phyloP scores from a whole-genome alignment of 768 basidiomycete genomes.

The Rhizopogon rudus region DNA sequence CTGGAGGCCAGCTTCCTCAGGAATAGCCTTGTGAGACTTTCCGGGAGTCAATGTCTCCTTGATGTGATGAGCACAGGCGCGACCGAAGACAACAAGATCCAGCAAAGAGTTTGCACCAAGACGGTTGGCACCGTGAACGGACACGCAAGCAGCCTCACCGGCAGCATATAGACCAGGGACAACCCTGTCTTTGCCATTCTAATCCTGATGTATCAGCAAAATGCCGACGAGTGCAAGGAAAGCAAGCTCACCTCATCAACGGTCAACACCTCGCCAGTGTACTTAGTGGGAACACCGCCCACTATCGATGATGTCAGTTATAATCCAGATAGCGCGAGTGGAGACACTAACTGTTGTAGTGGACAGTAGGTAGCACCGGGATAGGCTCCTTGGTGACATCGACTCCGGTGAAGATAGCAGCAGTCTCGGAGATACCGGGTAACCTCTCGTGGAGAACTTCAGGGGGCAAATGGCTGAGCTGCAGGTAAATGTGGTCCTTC shows the following conservation, averaged over 20 bases:
- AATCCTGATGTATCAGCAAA: background rate
- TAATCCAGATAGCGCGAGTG: background rate
- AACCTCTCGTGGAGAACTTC: conserved; percentile 95
- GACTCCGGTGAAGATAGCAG: conserved; percentile 97
- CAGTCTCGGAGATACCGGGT: conserved; percentile 99
- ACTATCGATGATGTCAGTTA: conserved; percentile 40
- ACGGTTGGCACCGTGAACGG: conserved; percentile 98
- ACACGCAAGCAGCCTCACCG: conserved; percentile 98
- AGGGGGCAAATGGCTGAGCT: conserved; percentile 94
- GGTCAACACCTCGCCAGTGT: conserved; percentile 96
- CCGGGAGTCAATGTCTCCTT: conserved; percentile 86
- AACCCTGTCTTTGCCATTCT: conserved; percentile 85
- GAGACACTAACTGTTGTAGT: conserved; percentile 86
- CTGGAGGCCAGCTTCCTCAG: conserved; percentile 79
- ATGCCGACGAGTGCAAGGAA: conserved; percentile 1
- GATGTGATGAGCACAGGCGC: conserved; percentile 98
- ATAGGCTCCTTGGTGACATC: conserved; percentile 99
- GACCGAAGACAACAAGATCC: conserved; percentile 98
- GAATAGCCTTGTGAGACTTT: conserved; percentile 84
- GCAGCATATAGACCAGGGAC: conserved; percentile 98
- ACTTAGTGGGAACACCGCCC: conserved; percentile 99
- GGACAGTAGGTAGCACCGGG: conserved; percentile 96
- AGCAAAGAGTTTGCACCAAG: conserved; percentile 98
- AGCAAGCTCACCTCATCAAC: conserved; percentile 48
- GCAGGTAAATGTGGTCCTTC: conserved; percentile 95